Conservation (phyloP, 345 rosid genomes). For the Melastoma malabathricum region DNA sequence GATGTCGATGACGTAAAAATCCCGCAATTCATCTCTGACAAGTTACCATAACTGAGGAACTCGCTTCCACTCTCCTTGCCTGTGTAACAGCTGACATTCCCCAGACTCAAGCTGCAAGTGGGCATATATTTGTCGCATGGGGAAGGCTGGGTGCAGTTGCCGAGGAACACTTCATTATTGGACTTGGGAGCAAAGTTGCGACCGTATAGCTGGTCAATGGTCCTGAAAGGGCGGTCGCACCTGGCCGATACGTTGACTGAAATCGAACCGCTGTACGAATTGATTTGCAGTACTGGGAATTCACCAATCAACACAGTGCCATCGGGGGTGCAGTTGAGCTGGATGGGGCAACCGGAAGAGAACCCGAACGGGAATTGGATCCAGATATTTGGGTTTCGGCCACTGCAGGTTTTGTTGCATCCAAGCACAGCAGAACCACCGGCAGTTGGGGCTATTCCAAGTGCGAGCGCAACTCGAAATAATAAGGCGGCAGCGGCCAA, state of each 20-base stretch:
- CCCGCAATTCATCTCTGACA: conserved; percentile 17
- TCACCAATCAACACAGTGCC: conserved; percentile 13
- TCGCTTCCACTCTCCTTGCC: not conserved
- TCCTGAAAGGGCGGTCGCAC: conserved; percentile 30
- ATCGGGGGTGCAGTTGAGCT: conserved; percentile 23
- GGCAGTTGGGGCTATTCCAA: not conserved
- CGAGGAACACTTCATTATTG: conserved; percentile 29
- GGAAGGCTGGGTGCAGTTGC: conserved; percentile 14
- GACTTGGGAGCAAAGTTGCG: conserved; percentile 27
- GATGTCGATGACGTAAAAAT: conserved; percentile 41
- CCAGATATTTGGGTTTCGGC: not conserved
- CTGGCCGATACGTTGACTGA: conserved; percentile 21
- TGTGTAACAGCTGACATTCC: conserved; percentile 21
- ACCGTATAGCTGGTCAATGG: conserved; percentile 23
- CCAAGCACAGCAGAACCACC: too few species aligned
- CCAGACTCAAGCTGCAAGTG: not conserved
- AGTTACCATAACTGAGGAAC: conserved; percentile 11
- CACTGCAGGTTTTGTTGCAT: conserved; percentile 29
- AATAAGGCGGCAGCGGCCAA: not conserved
- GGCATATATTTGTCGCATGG: conserved; percentile 27
- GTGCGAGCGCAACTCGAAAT: not conserved
- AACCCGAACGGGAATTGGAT: conserved; percentile 50
- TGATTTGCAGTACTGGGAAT: conserved; percentile 13
- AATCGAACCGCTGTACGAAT: conserved; percentile 12
- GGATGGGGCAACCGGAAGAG: conserved; percentile 36